Percentiles rank a stretch among this genome's conserved stretches.
Conservation (phyloP, 345 rosid species). For the Anastatica hierochuntica region DNA sequence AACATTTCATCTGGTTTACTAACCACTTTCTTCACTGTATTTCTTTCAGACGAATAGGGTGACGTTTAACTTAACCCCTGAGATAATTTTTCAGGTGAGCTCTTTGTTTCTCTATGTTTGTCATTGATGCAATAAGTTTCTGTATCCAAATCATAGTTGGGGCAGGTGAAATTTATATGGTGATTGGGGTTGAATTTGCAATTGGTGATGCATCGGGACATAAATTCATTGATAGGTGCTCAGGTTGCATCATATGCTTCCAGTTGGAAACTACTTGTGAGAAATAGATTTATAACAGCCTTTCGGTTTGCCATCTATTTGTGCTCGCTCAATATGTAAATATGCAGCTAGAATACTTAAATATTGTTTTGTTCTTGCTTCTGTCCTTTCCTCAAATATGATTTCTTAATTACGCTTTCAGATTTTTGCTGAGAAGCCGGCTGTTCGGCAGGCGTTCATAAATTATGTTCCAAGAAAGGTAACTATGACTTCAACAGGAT, state of each 20-base stretch:
- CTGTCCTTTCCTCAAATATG: not conserved
- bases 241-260: too few species aligned
- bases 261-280: too few species aligned
- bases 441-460: slow-evolving; percentile 79
- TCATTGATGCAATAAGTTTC: not conserved
- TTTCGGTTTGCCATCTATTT: too few species aligned
- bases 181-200: too few species aligned
- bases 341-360: not conserved
- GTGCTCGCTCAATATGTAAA: too few species aligned
- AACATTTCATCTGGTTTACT: not conserved
- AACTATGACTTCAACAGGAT: slow-evolving; percentile 18
- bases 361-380: not conserved
- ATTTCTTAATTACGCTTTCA: slow-evolving; percentile 22
- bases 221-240: too few species aligned
- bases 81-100: slow-evolving; percentile 76
- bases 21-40: not conserved
- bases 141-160: slow-evolving; percentile 5
- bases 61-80: slow-evolving; percentile 78
- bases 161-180: too few species aligned
- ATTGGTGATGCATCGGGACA: too few species aligned
- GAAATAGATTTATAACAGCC: too few species aligned
- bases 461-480: slow-evolving; percentile 87
- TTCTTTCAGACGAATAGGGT: slow-evolving; percentile 78
- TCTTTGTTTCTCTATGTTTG: slow-evolving; percentile 6
- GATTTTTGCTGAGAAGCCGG: slow-evolving; percentile 98